Conservation (phyloP, 192 early-diverging fungal species). For the Gorgonomyces haynaldii region DNA sequence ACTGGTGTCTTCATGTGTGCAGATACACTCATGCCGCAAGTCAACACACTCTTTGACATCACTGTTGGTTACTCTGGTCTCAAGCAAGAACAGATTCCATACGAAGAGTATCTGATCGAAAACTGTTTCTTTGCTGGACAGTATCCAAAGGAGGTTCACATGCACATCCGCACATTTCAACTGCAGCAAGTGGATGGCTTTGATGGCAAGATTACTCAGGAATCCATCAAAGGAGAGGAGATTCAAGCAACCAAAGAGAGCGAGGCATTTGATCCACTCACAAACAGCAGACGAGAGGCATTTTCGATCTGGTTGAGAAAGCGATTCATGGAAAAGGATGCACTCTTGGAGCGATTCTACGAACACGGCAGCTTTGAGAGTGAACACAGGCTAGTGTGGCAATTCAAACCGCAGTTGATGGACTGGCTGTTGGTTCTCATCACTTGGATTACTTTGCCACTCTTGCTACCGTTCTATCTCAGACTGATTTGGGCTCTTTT, state of each 20-base stretch:
- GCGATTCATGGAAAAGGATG: conserved; percentile 77
- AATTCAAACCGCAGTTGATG: neutral
- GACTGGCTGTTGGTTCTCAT: neutral
- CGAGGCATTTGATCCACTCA: conserved; percentile 8
- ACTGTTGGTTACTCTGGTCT: conserved; percentile 84
- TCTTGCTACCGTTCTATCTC: neutral
- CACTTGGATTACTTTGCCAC: too few species aligned
- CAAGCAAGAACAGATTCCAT: conserved; percentile 53
- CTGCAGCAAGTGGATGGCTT: conserved; percentile 25
- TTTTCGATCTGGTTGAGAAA: conserved; percentile 67
- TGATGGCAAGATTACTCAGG: neutral
- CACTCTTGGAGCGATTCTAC: conserved; percentile 69
- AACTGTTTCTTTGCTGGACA: conserved; percentile 60
- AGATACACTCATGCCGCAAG: conserved; percentile 48
- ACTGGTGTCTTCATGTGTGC: conserved; percentile 71
- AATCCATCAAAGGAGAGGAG: neutral
- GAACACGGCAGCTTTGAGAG: conserved; percentile 47
- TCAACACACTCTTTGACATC: conserved; percentile 73
- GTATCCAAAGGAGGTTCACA: conserved; percentile 68
- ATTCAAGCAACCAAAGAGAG: conserved; percentile 1
- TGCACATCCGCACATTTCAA: conserved; percentile 44
- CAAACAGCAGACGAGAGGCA: conserved; percentile 41
- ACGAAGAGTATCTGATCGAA: conserved; percentile 69
- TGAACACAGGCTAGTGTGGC: neutral
- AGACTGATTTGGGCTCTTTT: neutral